phyloP scores from a whole-genome alignment of 176 grass and related monocot genomes.

The Eragrostis curvula region DNA sequence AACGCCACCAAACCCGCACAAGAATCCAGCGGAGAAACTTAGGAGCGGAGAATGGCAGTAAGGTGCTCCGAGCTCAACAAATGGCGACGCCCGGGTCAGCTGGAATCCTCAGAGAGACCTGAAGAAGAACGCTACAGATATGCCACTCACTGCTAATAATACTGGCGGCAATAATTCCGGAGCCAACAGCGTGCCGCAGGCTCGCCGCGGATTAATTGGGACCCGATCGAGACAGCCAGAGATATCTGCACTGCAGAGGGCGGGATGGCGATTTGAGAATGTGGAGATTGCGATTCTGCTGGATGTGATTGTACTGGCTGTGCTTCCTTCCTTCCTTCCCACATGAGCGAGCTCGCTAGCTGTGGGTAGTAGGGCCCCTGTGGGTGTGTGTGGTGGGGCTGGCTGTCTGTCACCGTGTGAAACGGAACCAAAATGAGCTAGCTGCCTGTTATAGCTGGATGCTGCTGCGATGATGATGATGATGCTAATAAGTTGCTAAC shows the following conservation, averaged over 20 bases:
- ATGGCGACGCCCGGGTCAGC: background rate
- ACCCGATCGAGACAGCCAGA: constrained; percentile 17
- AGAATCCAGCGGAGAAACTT: background rate
- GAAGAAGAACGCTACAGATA: background rate
- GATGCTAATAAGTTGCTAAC: too few species aligned
- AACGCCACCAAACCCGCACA: background rate
- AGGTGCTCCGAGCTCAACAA: background rate
- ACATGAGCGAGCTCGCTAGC: background rate
- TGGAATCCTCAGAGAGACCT: background rate
- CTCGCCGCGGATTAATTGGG: constrained; percentile 9
- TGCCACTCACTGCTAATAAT: background rate
- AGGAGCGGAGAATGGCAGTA: background rate
- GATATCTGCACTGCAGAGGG: constrained; percentile 15
- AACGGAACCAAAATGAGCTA: background rate
- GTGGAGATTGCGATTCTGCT: constrained; percentile 7
- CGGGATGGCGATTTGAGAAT: background rate
- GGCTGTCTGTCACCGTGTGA: constrained; percentile 19
- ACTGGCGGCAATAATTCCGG: background rate
- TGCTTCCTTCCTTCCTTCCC: background rate
- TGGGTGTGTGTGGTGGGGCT: too few species aligned
- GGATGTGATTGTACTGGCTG: background rate
- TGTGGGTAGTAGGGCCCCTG: background rate
- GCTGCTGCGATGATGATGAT: background rate
- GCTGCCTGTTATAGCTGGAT: background rate
- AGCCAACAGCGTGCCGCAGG: background rate